Percentiles rank a stretch among this genome's conserved stretches.
phyloP scores from a whole-genome alignment of 345 rosid species.

The Eucalyptus cloeziana region DNA sequence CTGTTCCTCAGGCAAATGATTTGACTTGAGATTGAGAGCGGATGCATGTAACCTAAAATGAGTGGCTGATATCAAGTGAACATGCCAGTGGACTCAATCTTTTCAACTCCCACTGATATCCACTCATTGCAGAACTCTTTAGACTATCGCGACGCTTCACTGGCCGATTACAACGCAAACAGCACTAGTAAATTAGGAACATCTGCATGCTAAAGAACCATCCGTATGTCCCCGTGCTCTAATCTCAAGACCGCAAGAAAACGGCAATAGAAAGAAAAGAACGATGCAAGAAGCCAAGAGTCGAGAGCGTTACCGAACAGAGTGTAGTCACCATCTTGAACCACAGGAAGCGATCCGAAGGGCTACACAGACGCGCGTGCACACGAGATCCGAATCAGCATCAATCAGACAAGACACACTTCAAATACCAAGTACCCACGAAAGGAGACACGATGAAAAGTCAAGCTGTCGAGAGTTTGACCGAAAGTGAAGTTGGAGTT shows the following conservation, averaged over 20 bases:
- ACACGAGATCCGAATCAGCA: not conserved
- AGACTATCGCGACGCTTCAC: not conserved
- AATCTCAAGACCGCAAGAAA: not conserved
- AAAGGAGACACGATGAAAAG: not conserved
- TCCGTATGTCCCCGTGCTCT: not conserved
- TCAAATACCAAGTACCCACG: not conserved
- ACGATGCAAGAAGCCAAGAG: not conserved
- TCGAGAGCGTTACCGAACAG: conserved; percentile 9
- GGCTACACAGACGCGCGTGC: conserved; percentile 26
- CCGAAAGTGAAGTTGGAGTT: not conserved
- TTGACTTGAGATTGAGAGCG: not conserved
- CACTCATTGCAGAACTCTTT: not conserved
- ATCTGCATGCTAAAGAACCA: not conserved
- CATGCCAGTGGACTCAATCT: not conserved
- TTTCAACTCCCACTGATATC: not conserved
- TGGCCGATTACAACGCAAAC: not conserved
- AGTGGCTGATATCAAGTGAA: not conserved
- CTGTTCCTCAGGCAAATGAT: not conserved
- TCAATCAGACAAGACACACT: not conserved
- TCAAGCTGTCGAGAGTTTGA: not conserved
- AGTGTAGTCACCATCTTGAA: conserved; percentile 57
- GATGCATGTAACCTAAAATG: not conserved
- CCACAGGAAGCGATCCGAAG: conserved; percentile 49
- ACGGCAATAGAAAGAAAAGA: not conserved
- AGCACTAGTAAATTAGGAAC: not conserved